Base-by-base conservation (phyloP, 2,329 filamentous ascomycete species). In the Penicillium freii region DNA sequence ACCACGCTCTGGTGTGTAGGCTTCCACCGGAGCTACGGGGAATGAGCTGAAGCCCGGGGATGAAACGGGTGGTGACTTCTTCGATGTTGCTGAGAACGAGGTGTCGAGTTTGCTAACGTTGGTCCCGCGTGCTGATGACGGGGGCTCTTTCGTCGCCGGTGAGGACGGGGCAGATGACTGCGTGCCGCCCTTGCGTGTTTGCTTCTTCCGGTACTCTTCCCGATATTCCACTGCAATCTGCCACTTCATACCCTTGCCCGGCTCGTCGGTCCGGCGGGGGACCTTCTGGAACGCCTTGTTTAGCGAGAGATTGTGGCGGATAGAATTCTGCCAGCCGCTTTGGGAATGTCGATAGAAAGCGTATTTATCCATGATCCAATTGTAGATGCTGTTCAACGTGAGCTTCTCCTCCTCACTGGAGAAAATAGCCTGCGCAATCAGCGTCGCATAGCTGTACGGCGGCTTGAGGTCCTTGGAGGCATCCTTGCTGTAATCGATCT, bases 211-310 rank as follows among this genome's bases (percentile, higher is more conserved):
- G 80, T 97, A 96, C 52, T 96, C 93, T 19, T 97, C 91, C 48
- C 89, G 87, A 63, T 88, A 84, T 62, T 95, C 90, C 1, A 90
- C 83, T 4, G 91, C 87, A 69, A 99, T 92, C 75, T 93, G 91
- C 94, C 94, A 99, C 73, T 97, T 97, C 92, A 97, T 97, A 29
- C 94, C 94, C 73, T 99, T 99, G 13, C 94, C 94, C 23, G 94
- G 94, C 72, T 99, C 94, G 66, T 97, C 91, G 0, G 92, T 96
- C 17, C 90, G 88, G 46, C 94, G 87, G 3, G 94, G 90, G 9
- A 96, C 89, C 74, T 99, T 99, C 66, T 92, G 87, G 69, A 99
- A 99, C 0, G 89, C 87, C 72, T 97, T 96, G 74, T 96, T 97
- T 42, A 99, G 78, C 1, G 94, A 97, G 15, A 99, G 77, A 67